These are phyloP conservation scores for Cubamyces lactineus DNA, from an alignment of 768 basidiomycete species.

Conservation along the genomic window DNA sequence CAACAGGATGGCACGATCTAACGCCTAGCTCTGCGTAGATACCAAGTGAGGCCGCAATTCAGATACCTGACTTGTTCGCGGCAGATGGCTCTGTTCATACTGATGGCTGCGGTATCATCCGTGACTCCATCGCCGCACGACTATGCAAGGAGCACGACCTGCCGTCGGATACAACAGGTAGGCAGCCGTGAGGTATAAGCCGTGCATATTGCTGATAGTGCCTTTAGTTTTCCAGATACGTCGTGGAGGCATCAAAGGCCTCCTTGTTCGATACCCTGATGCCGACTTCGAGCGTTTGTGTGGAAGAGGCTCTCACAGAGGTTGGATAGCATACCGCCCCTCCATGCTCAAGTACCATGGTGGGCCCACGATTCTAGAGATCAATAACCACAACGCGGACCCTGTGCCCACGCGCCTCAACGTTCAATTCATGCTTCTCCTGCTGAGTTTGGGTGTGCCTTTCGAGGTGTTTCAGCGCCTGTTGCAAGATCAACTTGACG, in stretches of 20 bases:
- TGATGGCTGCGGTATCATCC: constrained; percentile 28
- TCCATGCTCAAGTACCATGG: constrained; percentile 28
- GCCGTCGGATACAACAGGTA: constrained; percentile 13
- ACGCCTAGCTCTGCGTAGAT: not conserved
- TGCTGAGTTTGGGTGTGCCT: constrained; percentile 18
- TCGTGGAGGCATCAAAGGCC: constrained; percentile 26
- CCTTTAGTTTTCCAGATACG: constrained; percentile 25
- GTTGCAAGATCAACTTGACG: constrained; percentile 22
- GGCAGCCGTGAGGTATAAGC: not conserved
- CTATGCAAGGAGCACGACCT: constrained; percentile 15
- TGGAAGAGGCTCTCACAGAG: not conserved
- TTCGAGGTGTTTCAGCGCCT: constrained; percentile 13
- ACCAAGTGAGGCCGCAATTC: not conserved
- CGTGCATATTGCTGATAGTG: not conserved
- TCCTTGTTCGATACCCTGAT: constrained; percentile 27
- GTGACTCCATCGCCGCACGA: constrained; percentile 20
- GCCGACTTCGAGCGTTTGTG: constrained; percentile 13
- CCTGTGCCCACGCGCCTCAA: constrained; percentile 24
- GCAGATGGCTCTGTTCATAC: constrained; percentile 23
- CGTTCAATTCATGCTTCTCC: constrained; percentile 16
- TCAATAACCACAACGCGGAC: constrained; percentile 18
- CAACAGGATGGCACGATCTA: not conserved
- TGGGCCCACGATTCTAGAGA: constrained; percentile 23
- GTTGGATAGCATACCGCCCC: constrained; percentile 10
- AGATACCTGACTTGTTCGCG: constrained; percentile 19